These are phyloP conservation scores for Penstemon davidsonii DNA, from an alignment of 257 asterid genomes.

Conservation along the genomic window DNA sequence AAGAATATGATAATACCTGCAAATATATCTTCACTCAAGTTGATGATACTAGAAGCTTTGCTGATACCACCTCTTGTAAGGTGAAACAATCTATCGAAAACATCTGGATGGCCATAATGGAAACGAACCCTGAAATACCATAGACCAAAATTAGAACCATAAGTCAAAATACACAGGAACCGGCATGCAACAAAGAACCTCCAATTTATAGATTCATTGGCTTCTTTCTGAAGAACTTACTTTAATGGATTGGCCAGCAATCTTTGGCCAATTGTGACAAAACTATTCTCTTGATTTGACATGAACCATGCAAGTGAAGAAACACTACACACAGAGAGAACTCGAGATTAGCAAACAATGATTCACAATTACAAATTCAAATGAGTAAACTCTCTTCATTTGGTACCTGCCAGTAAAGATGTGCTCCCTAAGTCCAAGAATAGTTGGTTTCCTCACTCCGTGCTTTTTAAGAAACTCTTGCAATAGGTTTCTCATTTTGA, in stretches of 20 bases:
- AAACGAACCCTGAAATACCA: constrained; percentile 83
- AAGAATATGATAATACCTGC: constrained; percentile 62
- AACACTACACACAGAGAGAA: constrained; percentile 57
- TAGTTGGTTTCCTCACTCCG: constrained; percentile 90
- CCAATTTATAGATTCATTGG: neutral
- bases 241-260: constrained; percentile 91
- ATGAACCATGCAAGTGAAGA: constrained; percentile 99
- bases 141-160: constrained; percentile 24
- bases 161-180: neutral
- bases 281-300: constrained; percentile 91
- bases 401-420: constrained; percentile 90
- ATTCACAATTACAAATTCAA: constrained; percentile 18
- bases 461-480: constrained; percentile 83
- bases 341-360: constrained; percentile 17
- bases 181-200: neutral
- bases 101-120: constrained; percentile 98
- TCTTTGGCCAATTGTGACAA: constrained; percentile 96
- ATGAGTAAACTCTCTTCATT: constrained; percentile 11
- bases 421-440: constrained; percentile 95
- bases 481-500: constrained; percentile 90
- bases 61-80: constrained; percentile 95
- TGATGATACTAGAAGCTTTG: constrained; percentile 89
- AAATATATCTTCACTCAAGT: constrained; percentile 96
- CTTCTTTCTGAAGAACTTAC: constrained; percentile 47
- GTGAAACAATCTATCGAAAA: constrained; percentile 92